Conservation (phyloP, 176 grass and related monocot genomes). For the Juncus effusus region DNA sequence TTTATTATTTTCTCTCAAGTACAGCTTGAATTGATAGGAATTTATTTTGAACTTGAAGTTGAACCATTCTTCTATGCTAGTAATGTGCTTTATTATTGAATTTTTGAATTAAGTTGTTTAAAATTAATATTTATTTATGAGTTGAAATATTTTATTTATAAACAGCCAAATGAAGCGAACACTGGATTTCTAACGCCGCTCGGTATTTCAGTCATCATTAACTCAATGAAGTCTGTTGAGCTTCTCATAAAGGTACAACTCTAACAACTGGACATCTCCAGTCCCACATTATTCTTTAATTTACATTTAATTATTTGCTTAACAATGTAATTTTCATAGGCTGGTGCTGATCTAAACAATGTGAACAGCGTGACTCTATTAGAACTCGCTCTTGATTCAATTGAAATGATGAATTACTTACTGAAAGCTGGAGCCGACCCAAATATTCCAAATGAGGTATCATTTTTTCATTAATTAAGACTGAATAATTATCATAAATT, state of each 20-base stretch:
- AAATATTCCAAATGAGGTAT: constrained; percentile 13
- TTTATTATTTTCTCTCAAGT: too few species aligned
- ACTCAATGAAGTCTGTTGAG: constrained; percentile 3
- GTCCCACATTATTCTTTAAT: neutral
- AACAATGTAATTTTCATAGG: neutral
- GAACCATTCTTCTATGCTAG: too few species aligned
- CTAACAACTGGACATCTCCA: too few species aligned
- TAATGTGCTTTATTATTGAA: too few species aligned
- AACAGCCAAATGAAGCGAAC: too few species aligned
- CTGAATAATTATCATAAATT: neutral
- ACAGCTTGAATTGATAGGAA: too few species aligned
- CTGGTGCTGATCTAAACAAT: constrained; percentile 15
- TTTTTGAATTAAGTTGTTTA: too few species aligned
- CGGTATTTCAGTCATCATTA: constrained; percentile 4
- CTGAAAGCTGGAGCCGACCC: constrained; percentile 21
- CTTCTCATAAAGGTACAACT: constrained; percentile 17
- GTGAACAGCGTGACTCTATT: neutral
- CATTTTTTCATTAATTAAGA: neutral
- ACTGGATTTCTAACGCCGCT: neutral
- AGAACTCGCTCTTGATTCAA: constrained; percentile 9
- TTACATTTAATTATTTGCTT: too few species aligned
- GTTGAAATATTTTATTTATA: too few species aligned
- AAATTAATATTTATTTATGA: too few species aligned
- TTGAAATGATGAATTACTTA: constrained; percentile 9
- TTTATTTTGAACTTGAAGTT: too few species aligned